These are phyloP conservation scores for Bimuria novae-zelandiae DNA, from an alignment of 2,329 filamentous ascomycete species.

Conservation along the genomic window DNA sequence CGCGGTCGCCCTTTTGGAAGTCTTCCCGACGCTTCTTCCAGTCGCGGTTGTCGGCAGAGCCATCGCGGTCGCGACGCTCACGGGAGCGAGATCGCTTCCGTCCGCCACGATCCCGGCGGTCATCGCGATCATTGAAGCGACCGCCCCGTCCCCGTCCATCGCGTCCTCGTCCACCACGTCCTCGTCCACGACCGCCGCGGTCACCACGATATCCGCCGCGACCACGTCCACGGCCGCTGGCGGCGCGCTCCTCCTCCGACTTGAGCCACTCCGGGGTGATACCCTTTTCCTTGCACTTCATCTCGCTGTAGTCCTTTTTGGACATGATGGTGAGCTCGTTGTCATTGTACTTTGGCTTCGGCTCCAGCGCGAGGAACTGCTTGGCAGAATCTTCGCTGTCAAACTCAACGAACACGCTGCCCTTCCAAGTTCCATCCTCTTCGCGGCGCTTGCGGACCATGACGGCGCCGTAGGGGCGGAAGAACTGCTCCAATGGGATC, in stretches of 20 bases:
- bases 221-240: background rate
- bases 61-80: slow-evolving; percentile 30
- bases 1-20: slow-evolving; percentile 36
- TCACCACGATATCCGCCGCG: slow-evolving; percentile 9
- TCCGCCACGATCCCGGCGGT: slow-evolving; percentile 31
- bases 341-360: slow-evolving; percentile 82
- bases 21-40: slow-evolving; percentile 39
- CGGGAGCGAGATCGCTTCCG: slow-evolving; percentile 25
- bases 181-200: slow-evolving; percentile 35
- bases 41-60: slow-evolving; percentile 27
- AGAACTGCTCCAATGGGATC: slow-evolving; percentile 93
- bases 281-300: slow-evolving; percentile 53
- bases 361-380: slow-evolving; percentile 78
- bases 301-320: slow-evolving; percentile 80
- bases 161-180: slow-evolving; percentile 37
- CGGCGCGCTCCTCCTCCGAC: slow-evolving; percentile 25
- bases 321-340: slow-evolving; percentile 79
- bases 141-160: slow-evolving; percentile 30
- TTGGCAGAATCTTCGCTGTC: slow-evolving; percentile 75
- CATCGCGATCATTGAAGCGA: slow-evolving; percentile 17
- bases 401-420: slow-evolving; percentile 95
- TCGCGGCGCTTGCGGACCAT: slow-evolving; percentile 85
- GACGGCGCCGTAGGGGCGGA: slow-evolving; percentile 76
- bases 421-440: slow-evolving; percentile 77
- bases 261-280: slow-evolving; percentile 50